Base-by-base conservation (phyloP, 192 early-diverging fungal genomes). In the Coemansia javaensis region DNA sequence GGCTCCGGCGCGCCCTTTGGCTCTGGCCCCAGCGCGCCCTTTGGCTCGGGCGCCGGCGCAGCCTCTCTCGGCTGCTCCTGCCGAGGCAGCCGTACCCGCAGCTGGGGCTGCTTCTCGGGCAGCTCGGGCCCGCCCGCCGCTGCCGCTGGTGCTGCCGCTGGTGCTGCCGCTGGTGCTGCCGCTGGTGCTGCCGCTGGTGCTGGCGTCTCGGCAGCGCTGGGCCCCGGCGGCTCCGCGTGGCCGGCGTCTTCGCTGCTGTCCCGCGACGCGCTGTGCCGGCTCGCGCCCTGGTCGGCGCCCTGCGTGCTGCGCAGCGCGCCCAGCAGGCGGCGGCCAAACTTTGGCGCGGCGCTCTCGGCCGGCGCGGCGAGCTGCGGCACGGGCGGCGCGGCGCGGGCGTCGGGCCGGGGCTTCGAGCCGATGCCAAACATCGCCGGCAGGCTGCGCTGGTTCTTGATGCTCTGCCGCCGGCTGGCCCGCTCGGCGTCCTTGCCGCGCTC, bases 341-440 rank as follows among this genome's bases (percentile, higher is more conserved):
- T 66, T 1, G 57, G 38, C 6, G 49, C 31, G 23, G 22, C 48
- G 13, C 22, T 47, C 3, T 54, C 47, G 12, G 21, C 36, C 3
- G 2, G 24, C 18, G 18, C 23, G 4, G 53, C 58, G 21, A 73
- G 27, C 20, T 55, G 56, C 9, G 69, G 69, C 10, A 73, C 69
- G 1, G 69, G 69, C 12, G 69, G 69, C 10, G 53, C 38, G 2
- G 38, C 32, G 46, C 58, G 61, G 44, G 13, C 39, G 18, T 73
- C 69, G 32, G 17, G 22, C 42, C 54, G 61, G 3, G 58, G n/a
- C 39, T 64, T 64, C 14, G 49, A 35, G 11, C 69, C 69, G 37
- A 71, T 58, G 17, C 60, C 60, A 62, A 73, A 66, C 62, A 73
- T 73, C 7, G 69, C 69, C 7, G 69, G 69, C 10, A 73, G 53